Conservation (phyloP, 108 stramenopile genomes). For the Skeletonema tropicum region DNA sequence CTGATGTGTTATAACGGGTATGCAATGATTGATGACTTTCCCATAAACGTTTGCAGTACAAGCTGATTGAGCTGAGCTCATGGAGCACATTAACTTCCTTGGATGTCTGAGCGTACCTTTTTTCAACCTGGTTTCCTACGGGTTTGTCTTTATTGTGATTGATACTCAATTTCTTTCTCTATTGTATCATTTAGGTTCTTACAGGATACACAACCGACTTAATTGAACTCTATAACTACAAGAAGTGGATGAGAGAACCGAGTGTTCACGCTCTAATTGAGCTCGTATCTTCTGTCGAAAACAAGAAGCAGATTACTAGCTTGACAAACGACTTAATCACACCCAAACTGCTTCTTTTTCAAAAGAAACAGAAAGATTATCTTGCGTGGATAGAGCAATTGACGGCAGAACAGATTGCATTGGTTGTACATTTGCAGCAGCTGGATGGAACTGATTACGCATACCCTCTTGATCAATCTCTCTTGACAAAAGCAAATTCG, state of each 20-base stretch:
- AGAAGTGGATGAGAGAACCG: slow-evolving; percentile 86
- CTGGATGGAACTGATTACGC: slow-evolving; percentile 19
- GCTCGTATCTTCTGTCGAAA: slow-evolving; percentile 51
- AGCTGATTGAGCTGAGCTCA: slow-evolving; percentile 52
- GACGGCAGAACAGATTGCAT: slow-evolving; percentile 70
- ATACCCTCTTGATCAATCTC: slow-evolving; percentile 51
- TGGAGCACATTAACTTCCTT: slow-evolving; percentile 49
- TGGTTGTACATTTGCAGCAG: slow-evolving; percentile 65
- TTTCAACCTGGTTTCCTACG: background rate
- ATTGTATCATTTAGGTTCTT: slow-evolving; percentile 36
- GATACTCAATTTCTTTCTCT: background rate
- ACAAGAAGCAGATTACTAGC: slow-evolving; percentile 22
- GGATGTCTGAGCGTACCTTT: slow-evolving; percentile 45
- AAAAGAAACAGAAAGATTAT: slow-evolving; percentile 16
- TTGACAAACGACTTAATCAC: slow-evolving; percentile 57
- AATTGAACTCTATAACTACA: slow-evolving; percentile 73
- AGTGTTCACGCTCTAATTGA: slow-evolving; percentile 77
- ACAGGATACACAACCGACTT: slow-evolving; percentile 55
- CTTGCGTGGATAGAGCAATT: slow-evolving; percentile 39
- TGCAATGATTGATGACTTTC: slow-evolving; percentile 50
- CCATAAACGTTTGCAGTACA: slow-evolving; percentile 60
- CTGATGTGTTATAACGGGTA: slow-evolving; percentile 6
- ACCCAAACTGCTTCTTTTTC: slow-evolving; percentile 52
- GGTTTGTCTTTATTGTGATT: background rate
- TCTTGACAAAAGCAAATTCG: slow-evolving; percentile 56